Percentiles rank a stretch among this genome's conserved stretches.
phyloP scores from a whole-genome alignment of 345 rosid species.

The Mercurialis annua region DNA sequence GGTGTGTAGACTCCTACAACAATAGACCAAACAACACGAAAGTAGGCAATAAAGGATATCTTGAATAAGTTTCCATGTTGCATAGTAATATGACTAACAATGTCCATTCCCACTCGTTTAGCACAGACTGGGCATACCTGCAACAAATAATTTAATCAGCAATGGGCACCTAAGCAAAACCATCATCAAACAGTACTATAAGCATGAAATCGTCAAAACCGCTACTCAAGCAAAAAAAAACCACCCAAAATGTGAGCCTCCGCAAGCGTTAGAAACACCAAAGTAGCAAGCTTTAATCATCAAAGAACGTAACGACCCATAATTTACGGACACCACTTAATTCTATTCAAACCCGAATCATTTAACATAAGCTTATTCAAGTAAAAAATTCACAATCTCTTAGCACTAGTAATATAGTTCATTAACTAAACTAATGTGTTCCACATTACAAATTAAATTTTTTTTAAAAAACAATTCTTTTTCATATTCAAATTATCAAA shows the following conservation, averaged over 20 bases:
- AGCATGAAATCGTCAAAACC: neutral
- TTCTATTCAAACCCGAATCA: neutral
- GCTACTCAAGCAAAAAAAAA: neutral
- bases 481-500: too few relatives aligned
- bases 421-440: neutral
- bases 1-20: neutral
- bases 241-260: neutral
- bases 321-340: neutral
- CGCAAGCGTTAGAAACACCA: neutral
- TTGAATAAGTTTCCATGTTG: slow-evolving; percentile 70
- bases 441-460: neutral
- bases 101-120: slow-evolving; percentile 63
- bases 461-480: neutral
- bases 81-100: slow-evolving; percentile 65
- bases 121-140: slow-evolving; percentile 81
- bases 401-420: neutral
- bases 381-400: neutral
- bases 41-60: slow-evolving; percentile 56
- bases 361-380: neutral
- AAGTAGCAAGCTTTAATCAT: neutral
- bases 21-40: neutral
- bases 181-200: neutral
- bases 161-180: slow-evolving; percentile 7
- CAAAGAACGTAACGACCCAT: too few relatives aligned
- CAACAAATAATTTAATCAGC: slow-evolving; percentile 28